These are phyloP conservation scores for Wallacemonas rigidus DNA, from an alignment of 208 protist genomes.

Conservation along the genomic window DNA sequence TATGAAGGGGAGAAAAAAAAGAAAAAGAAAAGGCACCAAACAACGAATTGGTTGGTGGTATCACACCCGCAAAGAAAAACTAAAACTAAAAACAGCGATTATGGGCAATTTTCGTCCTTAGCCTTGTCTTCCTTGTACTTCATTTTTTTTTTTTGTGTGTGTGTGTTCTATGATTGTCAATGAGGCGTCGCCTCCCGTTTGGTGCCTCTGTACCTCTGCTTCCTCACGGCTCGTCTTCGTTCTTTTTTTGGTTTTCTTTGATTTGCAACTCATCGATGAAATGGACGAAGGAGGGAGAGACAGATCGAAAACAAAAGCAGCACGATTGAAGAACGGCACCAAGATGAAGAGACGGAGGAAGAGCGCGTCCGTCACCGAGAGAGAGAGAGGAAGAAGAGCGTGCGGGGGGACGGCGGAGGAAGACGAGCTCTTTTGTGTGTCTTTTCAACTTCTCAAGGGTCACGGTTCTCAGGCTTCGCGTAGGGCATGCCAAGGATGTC, in stretches of 20 bases:
- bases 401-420: too few species aligned
- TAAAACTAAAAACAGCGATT: too few species aligned
- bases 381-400: too few species aligned
- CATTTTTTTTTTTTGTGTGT: conserved; percentile 11
- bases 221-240: not conserved
- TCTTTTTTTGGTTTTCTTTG: not conserved
- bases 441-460: conserved; percentile 54
- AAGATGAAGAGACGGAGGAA: too few species aligned
- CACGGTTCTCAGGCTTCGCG: conserved; percentile 84
- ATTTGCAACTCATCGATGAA: not conserved
- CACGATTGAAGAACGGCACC: too few species aligned
- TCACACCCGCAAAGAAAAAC: too few species aligned
- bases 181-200: not conserved
- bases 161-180: not conserved
- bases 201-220: not conserved
- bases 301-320: too few species aligned
- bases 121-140: not conserved
- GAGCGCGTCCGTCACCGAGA: too few species aligned
- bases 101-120: too few species aligned
- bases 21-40: not conserved
- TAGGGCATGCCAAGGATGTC: conserved; percentile 87
- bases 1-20: conserved; percentile 14
- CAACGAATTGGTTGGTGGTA: too few species aligned
- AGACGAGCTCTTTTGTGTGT: not conserved
- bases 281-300: not conserved